Evolutionary conservation across 805 yeast genomes (phyloP).

Genomic region (Citeromyces nyonsensis): DNA sequence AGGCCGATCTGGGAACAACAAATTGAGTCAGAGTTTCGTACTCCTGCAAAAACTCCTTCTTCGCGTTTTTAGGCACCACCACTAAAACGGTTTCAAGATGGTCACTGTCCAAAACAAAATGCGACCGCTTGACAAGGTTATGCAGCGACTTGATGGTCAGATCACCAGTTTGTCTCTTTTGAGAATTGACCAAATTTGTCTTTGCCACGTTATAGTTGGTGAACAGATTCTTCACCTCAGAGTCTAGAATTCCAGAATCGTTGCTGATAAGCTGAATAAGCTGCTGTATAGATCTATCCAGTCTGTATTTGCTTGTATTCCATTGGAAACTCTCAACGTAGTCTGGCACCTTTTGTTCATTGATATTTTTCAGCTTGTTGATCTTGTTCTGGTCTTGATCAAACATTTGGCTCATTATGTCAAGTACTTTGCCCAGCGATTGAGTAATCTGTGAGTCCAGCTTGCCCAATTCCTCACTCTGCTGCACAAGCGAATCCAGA

Average conservation of each 20-base stretch:
- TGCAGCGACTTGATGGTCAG: slow-evolving; percentile 82
- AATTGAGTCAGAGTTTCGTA: slow-evolving; percentile 70
- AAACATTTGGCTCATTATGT: slow-evolving; percentile 40
- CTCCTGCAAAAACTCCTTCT: slow-evolving; percentile 40
- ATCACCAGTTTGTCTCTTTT: slow-evolving; percentile 88
- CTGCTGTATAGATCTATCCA: slow-evolving; percentile 71
- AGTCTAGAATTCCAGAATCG: slow-evolving; percentile 74
- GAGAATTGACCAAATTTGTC: slow-evolving; percentile 73
- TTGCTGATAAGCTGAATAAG: slow-evolving; percentile 52
- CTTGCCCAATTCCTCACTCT: slow-evolving; percentile 79
- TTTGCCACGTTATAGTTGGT: slow-evolving; percentile 69
- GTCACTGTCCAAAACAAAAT: slow-evolving; percentile 77
- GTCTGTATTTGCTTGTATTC: slow-evolving; percentile 77
- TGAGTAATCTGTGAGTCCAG: slow-evolving; percentile 64
- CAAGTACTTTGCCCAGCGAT: slow-evolving; percentile 63
- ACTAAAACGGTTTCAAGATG: slow-evolving; percentile 74
- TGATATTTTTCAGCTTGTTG: slow-evolving; percentile 18
- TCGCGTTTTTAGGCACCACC: slow-evolving; percentile 66
- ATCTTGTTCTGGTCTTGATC: slow-evolving; percentile 12
- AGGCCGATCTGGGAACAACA: slow-evolving; percentile 88
- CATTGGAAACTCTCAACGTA: slow-evolving; percentile 69
- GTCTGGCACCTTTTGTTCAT: slow-evolving; percentile 33
- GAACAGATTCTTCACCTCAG: slow-evolving; percentile 68
- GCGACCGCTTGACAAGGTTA: slow-evolving; percentile 69
- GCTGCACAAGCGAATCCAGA: slow-evolving; percentile 77